Evolutionary conservation across 1,284 basidiomycete genomes (phyloP), one percentile per base, ranked within the genome.

Genomic region (Sphaerobolus stellatus): DNA sequence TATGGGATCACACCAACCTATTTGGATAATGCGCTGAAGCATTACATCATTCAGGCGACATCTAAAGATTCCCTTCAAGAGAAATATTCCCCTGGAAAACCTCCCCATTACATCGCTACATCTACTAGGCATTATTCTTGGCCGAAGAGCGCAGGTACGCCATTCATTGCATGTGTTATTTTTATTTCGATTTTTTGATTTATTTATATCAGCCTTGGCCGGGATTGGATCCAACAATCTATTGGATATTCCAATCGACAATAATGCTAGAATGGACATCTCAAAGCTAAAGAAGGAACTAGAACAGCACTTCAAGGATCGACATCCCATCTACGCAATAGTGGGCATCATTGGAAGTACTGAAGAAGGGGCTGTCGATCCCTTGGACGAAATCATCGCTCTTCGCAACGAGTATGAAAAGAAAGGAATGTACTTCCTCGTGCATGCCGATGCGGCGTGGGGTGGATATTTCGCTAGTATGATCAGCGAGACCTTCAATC

Each of bases 401-500:
- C 49, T 77, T 7, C 68, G 73, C 5, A 57, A 69, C 24, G 64
- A 58, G 5, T 22, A 54, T 41, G 62, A 67, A 45, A 58, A 56
- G 33, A 62, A 64, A 29, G 75, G 75, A 5, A 61, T 77, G 14
- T 68, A 63, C 2, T 78, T 78, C 59, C 51, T 74, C n/a, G 56
- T 78, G 9, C 75, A 78, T 53, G 73, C 68, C 5, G 76, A 76
- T 56, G 74, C 68, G 5, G 75, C 76, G 3, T 78, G 76, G 77
- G 77, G 77, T 22, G 72, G 71, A 4, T 78, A 78, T 59, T 79
- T 77, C 58, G 65, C 71, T 2, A 65, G 69, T 2, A 74, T 71
- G 65, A 61, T 74, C 24, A n/a, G n/a, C n/a, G n/a, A n/a, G n/a
- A n/a, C n/a, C n/a, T n/a, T n/a, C n/a, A n/a, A n/a, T n/a, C 61